Conservation (phyloP, 2,329 filamentous ascomycete genomes). For the Xylariaceae sp. region DNA sequence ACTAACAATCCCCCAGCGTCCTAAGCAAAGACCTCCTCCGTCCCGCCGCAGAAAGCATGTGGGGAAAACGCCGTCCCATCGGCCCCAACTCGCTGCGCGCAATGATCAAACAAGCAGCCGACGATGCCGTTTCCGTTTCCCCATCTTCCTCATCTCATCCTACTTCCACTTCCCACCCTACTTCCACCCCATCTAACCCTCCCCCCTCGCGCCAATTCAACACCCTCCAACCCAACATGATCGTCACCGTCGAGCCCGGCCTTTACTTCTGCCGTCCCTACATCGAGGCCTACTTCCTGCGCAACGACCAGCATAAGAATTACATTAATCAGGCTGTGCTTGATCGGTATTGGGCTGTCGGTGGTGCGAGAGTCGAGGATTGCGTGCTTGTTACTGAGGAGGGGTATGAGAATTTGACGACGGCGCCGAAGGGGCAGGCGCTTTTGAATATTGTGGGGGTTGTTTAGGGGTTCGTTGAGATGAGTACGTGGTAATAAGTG, state of each 20-base stretch:
- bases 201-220: no score
- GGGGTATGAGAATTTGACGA: conserved; percentile 79
- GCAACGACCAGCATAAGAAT: conserved; percentile 50
- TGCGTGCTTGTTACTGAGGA: conserved; percentile 73
- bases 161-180: no score
- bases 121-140: not conserved
- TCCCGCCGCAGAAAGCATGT: conserved; percentile 30
- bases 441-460: conserved; percentile 49
- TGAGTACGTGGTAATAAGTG: not conserved
- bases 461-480: not conserved
- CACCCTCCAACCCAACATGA: conserved; percentile 55
- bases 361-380: conserved; percentile 90
- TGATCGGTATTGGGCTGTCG: conserved; percentile 68
- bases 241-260: conserved; percentile 77
- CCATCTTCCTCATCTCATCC: no score
- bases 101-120: conserved; percentile 29
- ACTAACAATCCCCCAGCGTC: conserved; percentile 22
- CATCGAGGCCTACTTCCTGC: conserved; percentile 63
- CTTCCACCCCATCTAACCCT: no score
- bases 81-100: conserved; percentile 29
- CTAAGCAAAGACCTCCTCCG: conserved; percentile 30
- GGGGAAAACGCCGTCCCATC: conserved; percentile 31
- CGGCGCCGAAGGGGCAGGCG: conserved; percentile 70
- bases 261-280: conserved; percentile 72
- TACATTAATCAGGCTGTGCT: conserved; percentile 63